Base-by-base conservation (phyloP, 2,329 filamentous ascomycete genomes). In the Aspergillus luchuensis region DNA sequence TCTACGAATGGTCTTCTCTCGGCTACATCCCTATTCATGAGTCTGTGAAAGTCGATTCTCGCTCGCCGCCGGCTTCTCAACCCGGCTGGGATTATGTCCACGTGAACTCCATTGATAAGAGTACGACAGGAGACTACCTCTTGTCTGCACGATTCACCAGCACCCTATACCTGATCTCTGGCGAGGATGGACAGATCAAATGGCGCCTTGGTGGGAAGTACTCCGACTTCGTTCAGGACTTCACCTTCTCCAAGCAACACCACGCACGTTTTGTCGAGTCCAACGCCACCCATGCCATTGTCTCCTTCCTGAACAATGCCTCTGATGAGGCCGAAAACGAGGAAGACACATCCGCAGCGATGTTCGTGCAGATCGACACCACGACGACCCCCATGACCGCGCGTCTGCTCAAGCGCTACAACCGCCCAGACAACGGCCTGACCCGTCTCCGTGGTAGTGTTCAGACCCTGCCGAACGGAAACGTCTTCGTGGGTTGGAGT, bases 91-190 rank as follows among this genome's bases (percentile, higher is more conserved):
- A 75, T 59, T 74, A 74, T 48, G 67, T 74, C 19, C 78, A 80
- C 55, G 69, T 76, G 50, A 80, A 80, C 64, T 69, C 76, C 0
- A 71, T 78, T 30, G 77, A 78, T 53, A 79, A 78, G 65, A 75
- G 76, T 55, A 59, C 60, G 15, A 68, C 70, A 1, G 78, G 78
- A 2, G 75, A 80, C 61, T 79, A 77, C 50, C 64, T 79, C 8
- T 63, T 79, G 8, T 79, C 78, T 2, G 67, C 73, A 6, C 73
- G 78, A 6, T 75, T 76, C 63, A 74, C 74, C 4, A 72, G 72
- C 64, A 71, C 72, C 3, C 68, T 80, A 45, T 79, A 79, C 61
- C 68, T 74, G 43, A 72, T 80, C 15, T 77, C 73, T 1, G 74
- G 76, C 1, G 52, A 70, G 7, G 71, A 77, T 49, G 74, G 76